Base-by-base conservation (phyloP, 768 basidiomycete genomes). In the Pilatotrama ljubarskyi region DNA sequence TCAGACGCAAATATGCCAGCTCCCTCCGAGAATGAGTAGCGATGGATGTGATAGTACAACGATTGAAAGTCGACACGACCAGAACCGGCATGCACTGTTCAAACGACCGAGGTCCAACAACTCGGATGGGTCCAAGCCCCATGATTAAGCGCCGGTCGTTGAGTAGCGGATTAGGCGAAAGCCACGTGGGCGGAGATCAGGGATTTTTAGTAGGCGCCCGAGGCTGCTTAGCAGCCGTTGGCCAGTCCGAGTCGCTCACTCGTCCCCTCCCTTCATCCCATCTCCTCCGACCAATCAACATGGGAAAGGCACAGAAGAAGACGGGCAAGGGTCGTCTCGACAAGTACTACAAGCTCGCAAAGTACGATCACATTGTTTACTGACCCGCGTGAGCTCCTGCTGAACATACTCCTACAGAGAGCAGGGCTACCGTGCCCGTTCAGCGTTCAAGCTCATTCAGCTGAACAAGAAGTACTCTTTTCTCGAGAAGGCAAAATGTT, bases 381-480 rank as follows among this genome's bases (percentile, higher is more conserved):
- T 25, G 62, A 58, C 35, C 61, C 51, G 58, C n/a, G 46, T 50
- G 37, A 20, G 1, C n/a, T 15, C 17, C 38, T 41, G 25, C 47
- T 44, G 29, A 61, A 51, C 14, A 4, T 29, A 2, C 55, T 8
- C 37, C 50, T 52, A 10, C 71, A 98, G 95, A 76, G 96, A 98
- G 78, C 97, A 99, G 80, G 97, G 97, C 62, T 99, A 95, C 73
- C 91, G 97, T 63, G 97, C 97, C 67, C 97, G 97, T 81, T 99
- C 97, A 15, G 97, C 97, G 2, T 96, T 96, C 87, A 99, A 99
- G 76, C 84, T 99, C 59, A 94, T 99, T 59, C 97, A 99, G 75
- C 78, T 99, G 62, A 98, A 99, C 81, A 95, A 96, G 74, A 99
- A 98, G 78, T 99, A 91, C 76, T 84, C 87, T 15, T 91, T 99